Evolutionary conservation across 2,329 filamentous ascomycete species (phyloP), one percentile per base, ranked within the genome.

Genomic region (Drechslerella dactyloides): DNA sequence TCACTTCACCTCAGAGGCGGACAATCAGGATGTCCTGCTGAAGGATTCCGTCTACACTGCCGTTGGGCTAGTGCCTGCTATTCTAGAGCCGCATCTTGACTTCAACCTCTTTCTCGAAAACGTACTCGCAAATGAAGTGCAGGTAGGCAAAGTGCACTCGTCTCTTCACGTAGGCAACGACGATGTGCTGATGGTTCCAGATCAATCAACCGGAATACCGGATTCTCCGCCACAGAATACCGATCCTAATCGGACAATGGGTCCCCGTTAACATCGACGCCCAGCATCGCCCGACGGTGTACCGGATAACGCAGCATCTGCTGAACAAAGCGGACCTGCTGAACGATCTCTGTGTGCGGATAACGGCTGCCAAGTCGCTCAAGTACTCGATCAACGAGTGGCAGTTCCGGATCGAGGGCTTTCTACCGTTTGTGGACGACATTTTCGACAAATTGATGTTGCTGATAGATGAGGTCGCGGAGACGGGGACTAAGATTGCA

Each of bases 11-110:
- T 6, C 19, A 72, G 68, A 54, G 11, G 82, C 83, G 2, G 81
- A 85, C 10, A 87, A 87, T 72, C 83, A 83, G 46, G 87, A 94
- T 74, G 85, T 97, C 11, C 84, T 94, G 15, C 87, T 90, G 69
- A 97, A 97, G 78, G 94, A 99, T 78, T 93, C 93, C 0, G 87
- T 97, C 0, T 99, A 99, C 78, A 96, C 91, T 3, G 92, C 93
- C 10, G 89, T 99, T 81, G 93, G 93, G 1, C 84, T 97, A 56
- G 87, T 94, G 0, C 90, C 93, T 0, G 84, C 90, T 1, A 87
- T 93, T 42, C 82, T 97, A 15, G 84, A 88, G 69, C 82, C 88
- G 52, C 83, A 86, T 10, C 86, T 97, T 74, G 90, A 97, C 79
- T 97, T 97, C 80, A 89, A 96, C 77, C 79, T 83, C 1, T 90